These are phyloP conservation scores for Colletotrichum sp. DNA, from an alignment of 2,329 filamentous ascomycete species.

Conservation along the genomic window DNA sequence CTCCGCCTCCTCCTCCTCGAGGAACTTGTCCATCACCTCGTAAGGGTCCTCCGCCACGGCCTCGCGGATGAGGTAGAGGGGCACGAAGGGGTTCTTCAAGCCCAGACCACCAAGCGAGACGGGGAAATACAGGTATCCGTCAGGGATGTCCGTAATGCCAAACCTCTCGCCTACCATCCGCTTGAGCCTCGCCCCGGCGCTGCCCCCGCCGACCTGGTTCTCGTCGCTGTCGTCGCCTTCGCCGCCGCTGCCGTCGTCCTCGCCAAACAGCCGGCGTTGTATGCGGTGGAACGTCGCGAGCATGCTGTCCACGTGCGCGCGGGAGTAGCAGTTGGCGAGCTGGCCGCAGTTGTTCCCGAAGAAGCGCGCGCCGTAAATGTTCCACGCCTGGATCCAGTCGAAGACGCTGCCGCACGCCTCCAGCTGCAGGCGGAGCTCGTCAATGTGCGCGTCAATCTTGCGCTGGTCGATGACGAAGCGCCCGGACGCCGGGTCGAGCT, in stretches of 20 bases:
- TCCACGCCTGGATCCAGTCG: conserved; percentile 64
- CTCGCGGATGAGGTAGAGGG: conserved; percentile 29
- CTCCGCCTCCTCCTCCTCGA: conserved; percentile 34
- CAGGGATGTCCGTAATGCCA: conserved; percentile 36
- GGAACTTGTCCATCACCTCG: conserved; percentile 27
- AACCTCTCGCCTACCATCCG: conserved; percentile 54
- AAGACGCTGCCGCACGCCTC: conserved; percentile 57
- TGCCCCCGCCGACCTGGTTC: not conserved
- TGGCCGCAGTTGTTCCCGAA: conserved; percentile 62
- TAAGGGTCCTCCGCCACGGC: conserved; percentile 25
- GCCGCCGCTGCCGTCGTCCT: conserved; percentile 22
- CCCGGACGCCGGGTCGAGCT: conserved; percentile 51
- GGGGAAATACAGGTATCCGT: conserved; percentile 45
- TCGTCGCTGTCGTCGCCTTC: not conserved
- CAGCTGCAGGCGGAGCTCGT: conserved; percentile 60
- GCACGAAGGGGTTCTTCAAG: conserved; percentile 37
- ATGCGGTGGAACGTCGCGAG: conserved; percentile 56
- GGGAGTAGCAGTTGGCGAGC: conserved; percentile 58
- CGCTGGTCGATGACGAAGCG: conserved; percentile 59
- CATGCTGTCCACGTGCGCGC: conserved; percentile 59
- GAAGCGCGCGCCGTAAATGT: conserved; percentile 60
- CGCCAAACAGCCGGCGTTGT: conserved; percentile 52
- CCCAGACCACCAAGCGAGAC: conserved; percentile 42
- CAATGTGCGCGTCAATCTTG: conserved; percentile 59
- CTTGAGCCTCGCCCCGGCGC: conserved; percentile 47